Conservation (phyloP, 1,284 basidiomycete species). For the Papiliotrema fonsecae region DNA sequence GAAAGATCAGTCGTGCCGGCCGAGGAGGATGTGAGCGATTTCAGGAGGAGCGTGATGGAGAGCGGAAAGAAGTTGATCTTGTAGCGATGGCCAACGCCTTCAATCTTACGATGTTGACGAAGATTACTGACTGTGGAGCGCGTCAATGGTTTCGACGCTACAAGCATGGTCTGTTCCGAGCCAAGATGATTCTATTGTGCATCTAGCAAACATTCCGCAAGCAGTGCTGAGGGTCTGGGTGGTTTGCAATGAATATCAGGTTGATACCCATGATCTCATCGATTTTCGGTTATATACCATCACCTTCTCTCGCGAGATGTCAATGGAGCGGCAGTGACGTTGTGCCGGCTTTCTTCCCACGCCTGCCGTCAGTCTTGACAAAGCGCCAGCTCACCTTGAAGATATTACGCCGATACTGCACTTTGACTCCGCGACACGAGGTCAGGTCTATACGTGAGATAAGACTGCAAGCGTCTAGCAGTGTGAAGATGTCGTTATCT, state of each 20-base stretch:
- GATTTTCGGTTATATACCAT: too few species aligned
- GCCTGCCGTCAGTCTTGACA: slow-evolving; percentile 1
- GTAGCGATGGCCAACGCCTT: too few species aligned
- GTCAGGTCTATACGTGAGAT: slow-evolving; percentile 27
- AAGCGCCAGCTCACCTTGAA: slow-evolving; percentile 21
- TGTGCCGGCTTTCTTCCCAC: slow-evolving; percentile 1
- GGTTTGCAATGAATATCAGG: too few species aligned
- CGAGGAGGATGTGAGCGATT: slow-evolving; percentile 39
- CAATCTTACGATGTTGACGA: too few species aligned
- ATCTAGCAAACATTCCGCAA: too few species aligned
- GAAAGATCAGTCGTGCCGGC: slow-evolving; percentile 50
- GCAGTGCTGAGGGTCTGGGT: too few species aligned
- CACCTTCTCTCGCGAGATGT: too few species aligned
- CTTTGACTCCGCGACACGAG: slow-evolving; percentile 29
- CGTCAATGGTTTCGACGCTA: too few species aligned
- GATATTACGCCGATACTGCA: slow-evolving; percentile 28
- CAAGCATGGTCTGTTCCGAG: too few species aligned
- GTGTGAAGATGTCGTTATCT: slow-evolving; percentile 24
- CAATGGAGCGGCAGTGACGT: background rate
- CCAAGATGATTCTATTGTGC: too few species aligned
- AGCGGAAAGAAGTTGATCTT: slow-evolving; percentile 6
- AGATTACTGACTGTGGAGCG: too few species aligned
- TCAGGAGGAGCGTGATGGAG: slow-evolving; percentile 12
- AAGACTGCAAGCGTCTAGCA: slow-evolving; percentile 20
- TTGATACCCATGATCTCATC: too few species aligned